Percentiles rank a stretch among this genome's conserved stretches.
phyloP scores from a whole-genome alignment of 768 basidiomycete genomes.

The Naganishia antarctica region DNA sequence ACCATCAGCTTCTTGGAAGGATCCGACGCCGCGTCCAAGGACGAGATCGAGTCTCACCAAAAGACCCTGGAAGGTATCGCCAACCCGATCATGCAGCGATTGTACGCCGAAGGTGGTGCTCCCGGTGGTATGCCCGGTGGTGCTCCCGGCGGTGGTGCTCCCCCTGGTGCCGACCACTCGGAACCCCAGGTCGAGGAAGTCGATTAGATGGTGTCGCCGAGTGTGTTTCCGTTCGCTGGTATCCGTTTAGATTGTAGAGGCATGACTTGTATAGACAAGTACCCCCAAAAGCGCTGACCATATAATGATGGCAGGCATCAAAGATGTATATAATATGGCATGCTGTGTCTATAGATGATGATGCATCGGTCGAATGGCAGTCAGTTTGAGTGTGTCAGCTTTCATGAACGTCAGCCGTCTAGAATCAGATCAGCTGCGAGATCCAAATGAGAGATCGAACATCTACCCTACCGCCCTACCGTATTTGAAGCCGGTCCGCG shows the following conservation, averaged over 20 bases:
- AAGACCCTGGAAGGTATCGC: conserved; percentile 85
- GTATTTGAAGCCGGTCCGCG: too few relatives aligned
- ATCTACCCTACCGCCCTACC: too few relatives aligned
- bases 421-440: too few relatives aligned
- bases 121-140: conserved; percentile 70
- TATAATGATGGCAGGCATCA: neutral
- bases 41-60: conserved; percentile 87
- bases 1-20: conserved; percentile 77
- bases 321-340: conserved; percentile 10
- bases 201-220: conserved; percentile 35
- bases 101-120: conserved; percentile 62
- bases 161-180: conserved; percentile 52
- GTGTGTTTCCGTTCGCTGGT: neutral
- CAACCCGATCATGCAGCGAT: conserved; percentile 56
- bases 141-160: conserved; percentile 56
- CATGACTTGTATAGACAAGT: conserved; percentile 5
- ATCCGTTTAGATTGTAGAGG: conserved; percentile 1
- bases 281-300: conserved; percentile 4
- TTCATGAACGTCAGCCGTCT: too few relatives aligned
- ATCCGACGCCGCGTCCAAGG: conserved; percentile 85
- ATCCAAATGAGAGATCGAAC: too few relatives aligned
- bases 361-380: neutral
- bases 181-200: conserved; percentile 91
- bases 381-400: neutral
- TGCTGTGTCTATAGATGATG: neutral